Base-by-base conservation (phyloP, 768 basidiomycete species). In the Inosperma sp. region DNA sequence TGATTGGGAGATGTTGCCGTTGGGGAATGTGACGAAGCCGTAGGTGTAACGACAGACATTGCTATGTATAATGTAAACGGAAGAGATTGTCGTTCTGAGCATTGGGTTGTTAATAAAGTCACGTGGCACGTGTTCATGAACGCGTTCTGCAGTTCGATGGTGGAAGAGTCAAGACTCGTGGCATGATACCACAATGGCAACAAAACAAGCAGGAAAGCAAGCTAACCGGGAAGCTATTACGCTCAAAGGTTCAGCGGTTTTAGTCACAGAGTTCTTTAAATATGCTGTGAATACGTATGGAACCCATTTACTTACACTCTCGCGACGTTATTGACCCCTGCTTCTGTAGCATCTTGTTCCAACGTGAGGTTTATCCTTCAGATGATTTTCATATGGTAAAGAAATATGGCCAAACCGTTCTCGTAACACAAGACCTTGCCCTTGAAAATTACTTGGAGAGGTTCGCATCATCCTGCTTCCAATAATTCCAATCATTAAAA, bases 311-410 rank as follows among this genome's bases (percentile, higher is more conserved):
- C 30, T 34, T 46, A 6, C 34, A 23, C 17, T 51, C 21, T 43
- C 31, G 30, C 46, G 30, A 39, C 14, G 19, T 53, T 58, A 36
- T 57, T 57, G 51, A 52, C 37, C 48, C 8, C 34, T 36, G 14
- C 36, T 21, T 42, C 36, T 23, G 37, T 64, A 96, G 93, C 13
- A 95, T 98, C 60, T 74, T 99, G 48, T 99, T 95, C 70, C 94
- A 98, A 71, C 80, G 96, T 36, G 93, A 92, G 51, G 88, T 99
- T 16, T 99, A 98, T 66, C 96, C 96, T 2, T 85, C 91, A 0
- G 96, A 98, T 68, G 96, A 99, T 72, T 99, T 99, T 66, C 88
- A 92, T 64, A 94, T 96, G 91, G 95, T 99, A 53, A 99, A 98
- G 69, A 99, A 98, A 67, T 99, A 97, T 59, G 95, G 96, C 0